Conservation (phyloP, 2,329 filamentous ascomycete species). For the Fusarium sp. region DNA sequence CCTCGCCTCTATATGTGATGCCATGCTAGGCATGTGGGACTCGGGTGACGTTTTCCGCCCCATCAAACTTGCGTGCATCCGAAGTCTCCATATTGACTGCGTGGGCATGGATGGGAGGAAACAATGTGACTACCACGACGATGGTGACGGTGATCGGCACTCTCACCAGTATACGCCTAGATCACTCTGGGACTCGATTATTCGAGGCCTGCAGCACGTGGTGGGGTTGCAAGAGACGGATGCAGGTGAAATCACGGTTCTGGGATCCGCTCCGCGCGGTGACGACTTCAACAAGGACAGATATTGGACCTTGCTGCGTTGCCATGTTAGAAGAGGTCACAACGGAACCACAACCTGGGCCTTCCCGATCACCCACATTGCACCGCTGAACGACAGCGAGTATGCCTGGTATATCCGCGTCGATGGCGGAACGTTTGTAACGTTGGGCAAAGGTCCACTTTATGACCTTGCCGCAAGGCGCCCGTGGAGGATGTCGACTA, state of each 20-base stretch:
- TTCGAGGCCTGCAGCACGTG: not conserved
- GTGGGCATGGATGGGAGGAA: not conserved
- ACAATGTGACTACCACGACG: not conserved
- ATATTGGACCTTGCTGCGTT: constrained; percentile 2
- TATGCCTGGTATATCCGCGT: not conserved
- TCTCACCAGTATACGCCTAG: not conserved
- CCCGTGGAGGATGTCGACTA: not conserved
- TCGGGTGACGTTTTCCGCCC: not conserved
- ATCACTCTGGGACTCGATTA: not conserved
- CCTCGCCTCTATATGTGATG: not conserved
- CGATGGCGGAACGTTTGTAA: not conserved
- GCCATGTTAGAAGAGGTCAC: not conserved
- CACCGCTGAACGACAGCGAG: not conserved
- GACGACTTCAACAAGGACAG: not conserved
- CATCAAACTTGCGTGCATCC: not conserved
- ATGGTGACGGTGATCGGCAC: not conserved
- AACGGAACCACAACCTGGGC: not conserved
- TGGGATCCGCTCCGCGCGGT: not conserved
- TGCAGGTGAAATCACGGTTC: not conserved
- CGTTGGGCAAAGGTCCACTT: accelerated
- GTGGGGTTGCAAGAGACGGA: not conserved
- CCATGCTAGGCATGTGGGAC: constrained; percentile 1
- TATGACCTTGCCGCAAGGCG: not conserved
- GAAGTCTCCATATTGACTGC: not conserved
- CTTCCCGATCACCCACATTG: not conserved